Percentiles rank a stretch among this genome's conserved stretches.
phyloP scores from a whole-genome alignment of 2,329 filamentous ascomycete species.

The Aspergillus persii region DNA sequence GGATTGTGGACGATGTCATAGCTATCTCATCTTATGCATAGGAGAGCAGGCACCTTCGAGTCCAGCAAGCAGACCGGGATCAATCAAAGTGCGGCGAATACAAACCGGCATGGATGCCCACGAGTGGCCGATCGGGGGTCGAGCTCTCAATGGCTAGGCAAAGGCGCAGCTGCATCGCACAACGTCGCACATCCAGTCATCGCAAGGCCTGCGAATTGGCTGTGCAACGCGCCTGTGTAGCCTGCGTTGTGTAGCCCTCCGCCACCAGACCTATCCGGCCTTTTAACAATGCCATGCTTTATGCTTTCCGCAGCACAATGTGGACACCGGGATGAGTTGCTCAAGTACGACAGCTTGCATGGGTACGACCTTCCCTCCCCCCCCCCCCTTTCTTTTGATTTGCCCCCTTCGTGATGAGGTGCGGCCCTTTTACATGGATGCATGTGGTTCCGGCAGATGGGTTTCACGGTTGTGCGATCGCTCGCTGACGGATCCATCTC shows the following conservation, averaged over 20 bases:
- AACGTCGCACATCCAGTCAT: conserved; percentile 11
- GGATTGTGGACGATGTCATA: not conserved
- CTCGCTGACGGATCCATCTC: not conserved
- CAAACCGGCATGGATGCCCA: not conserved
- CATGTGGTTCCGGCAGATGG: not conserved
- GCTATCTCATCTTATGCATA: not conserved
- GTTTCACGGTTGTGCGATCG: not conserved
- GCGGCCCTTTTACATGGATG: not conserved
- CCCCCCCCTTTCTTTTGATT: not conserved
- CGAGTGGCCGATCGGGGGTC: conserved; percentile 1
- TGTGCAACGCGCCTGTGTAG: not conserved
- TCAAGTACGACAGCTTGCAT: not conserved
- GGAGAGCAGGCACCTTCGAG: not conserved
- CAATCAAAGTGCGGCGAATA: not conserved
- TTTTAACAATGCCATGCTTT: not conserved
- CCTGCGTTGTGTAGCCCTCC: not conserved
- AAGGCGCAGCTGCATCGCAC: conserved; percentile 4
- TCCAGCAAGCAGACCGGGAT: not conserved
- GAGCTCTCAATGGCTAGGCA: conserved; percentile 4
- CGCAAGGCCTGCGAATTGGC: not conserved
- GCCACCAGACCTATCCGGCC: not conserved
- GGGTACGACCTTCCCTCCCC: not conserved
- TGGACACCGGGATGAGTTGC: not conserved
- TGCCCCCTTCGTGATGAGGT: not conserved
- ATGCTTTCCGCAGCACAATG: not conserved